These are phyloP conservation scores for Colletotrichum sp. DNA, from an alignment of 2,329 filamentous ascomycete species.

Conservation along the genomic window DNA sequence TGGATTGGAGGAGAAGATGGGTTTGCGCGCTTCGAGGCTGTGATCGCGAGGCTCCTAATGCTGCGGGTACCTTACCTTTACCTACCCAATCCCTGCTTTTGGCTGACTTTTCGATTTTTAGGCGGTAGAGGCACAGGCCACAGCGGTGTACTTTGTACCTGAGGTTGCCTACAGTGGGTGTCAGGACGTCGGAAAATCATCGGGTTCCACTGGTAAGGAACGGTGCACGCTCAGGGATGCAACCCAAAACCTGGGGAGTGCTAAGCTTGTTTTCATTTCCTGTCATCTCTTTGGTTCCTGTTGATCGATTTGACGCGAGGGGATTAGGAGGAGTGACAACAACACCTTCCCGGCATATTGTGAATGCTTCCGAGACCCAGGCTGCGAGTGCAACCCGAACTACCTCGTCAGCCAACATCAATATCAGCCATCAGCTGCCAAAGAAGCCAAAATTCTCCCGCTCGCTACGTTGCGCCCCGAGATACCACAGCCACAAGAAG, in stretches of 20 bases:
- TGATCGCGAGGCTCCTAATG: conserved; percentile 17
- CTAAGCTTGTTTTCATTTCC: neutral
- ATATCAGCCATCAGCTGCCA: neutral
- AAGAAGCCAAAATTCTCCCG: neutral
- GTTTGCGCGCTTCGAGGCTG: conserved; percentile 18
- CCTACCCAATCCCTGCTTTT: neutral
- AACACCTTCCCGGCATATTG: neutral
- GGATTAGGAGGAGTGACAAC: neutral
- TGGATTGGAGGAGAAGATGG: conserved; percentile 15
- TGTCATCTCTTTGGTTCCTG: neutral
- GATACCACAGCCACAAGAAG: neutral
- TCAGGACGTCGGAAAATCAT: conserved; percentile 19
- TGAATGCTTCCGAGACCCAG: neutral
- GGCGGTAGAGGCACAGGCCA: neutral
- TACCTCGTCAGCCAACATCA: neutral
- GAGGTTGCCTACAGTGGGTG: neutral
- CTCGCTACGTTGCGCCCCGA: neutral
- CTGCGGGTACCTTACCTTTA: neutral
- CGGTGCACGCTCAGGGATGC: neutral
- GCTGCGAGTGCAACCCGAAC: neutral
- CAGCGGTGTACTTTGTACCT: neutral
- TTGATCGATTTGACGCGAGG: neutral
- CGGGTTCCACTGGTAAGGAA: neutral
- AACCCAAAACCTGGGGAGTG: neutral
- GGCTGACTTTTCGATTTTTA: conserved; percentile 3